Conservation (phyloP, 179 eudicot genomes). For the Heliamphora ciliata region DNA sequence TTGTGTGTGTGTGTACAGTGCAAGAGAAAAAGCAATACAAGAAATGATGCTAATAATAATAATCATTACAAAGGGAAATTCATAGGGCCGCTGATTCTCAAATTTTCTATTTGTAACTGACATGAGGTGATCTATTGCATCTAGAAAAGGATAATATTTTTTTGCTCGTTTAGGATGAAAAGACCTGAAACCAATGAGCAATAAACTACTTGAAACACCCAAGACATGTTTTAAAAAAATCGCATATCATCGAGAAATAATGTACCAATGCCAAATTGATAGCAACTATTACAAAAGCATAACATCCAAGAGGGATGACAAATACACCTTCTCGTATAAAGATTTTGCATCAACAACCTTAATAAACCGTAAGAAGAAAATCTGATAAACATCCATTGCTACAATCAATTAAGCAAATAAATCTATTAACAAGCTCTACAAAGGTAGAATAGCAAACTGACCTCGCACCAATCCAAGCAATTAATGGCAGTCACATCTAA, state of each 20-base stretch:
- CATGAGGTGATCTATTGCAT: too few species aligned
- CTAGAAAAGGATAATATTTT: too few species aligned
- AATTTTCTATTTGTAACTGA: too few species aligned
- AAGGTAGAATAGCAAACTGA: constrained; percentile 18
- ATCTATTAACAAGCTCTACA: background rate
- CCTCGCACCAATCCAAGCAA: constrained; percentile 78
- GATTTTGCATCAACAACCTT: background rate
- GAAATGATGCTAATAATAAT: too few species aligned
- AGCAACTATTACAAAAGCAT: background rate
- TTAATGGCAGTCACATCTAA: constrained; percentile 46
- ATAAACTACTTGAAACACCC: background rate
- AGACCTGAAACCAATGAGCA: background rate
- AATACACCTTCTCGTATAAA: background rate
- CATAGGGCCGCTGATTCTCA: too few species aligned
- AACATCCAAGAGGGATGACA: background rate
- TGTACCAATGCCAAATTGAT: background rate
- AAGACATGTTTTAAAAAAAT: background rate
- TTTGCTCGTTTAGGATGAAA: too few species aligned
- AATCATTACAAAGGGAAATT: too few species aligned
- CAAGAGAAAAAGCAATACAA: background rate
- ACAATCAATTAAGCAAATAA: background rate
- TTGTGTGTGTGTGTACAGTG: background rate
- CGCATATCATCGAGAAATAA: background rate
- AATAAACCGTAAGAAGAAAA: background rate
- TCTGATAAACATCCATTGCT: background rate